Conservation (phyloP, 495 filamentous ascomycete species). For the Trichoderma virens region DNA sequence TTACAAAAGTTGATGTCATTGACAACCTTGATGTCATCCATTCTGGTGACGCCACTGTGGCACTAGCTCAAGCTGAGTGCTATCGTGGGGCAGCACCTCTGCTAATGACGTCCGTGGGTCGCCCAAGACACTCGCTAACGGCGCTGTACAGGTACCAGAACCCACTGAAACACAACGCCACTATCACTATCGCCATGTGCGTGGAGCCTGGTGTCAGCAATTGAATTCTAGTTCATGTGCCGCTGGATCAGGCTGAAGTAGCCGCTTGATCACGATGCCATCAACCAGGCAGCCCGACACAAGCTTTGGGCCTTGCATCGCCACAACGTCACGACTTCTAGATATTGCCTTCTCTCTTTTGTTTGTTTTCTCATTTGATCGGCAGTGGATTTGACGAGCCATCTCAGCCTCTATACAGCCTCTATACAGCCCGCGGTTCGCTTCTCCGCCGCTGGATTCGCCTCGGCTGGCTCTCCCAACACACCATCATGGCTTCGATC, state of each 20-base stretch:
- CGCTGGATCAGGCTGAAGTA: too few relatives aligned
- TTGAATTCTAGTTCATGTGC: too few relatives aligned
- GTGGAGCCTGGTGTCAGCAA: too few relatives aligned
- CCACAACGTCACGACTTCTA: background rate
- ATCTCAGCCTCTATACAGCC: background rate
- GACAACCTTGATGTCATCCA: background rate
- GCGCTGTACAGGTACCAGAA: background rate
- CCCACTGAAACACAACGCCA: background rate
- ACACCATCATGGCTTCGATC: constrained; percentile 39
- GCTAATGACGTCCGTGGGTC: background rate
- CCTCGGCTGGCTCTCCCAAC: background rate
- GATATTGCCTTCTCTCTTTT: too few relatives aligned
- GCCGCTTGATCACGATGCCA: background rate
- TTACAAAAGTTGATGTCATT: constrained; percentile 3
- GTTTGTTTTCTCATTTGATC: too few relatives aligned
- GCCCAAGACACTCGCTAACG: background rate
- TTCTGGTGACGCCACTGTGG: background rate
- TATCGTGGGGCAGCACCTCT: background rate
- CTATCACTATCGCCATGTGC: too few relatives aligned
- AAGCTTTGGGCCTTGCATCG: background rate
- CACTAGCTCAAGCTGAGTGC: background rate
- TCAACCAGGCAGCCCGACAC: background rate
- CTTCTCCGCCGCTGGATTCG: background rate
- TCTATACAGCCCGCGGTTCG: background rate
- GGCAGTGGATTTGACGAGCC: too few relatives aligned